Percentiles rank a stretch among this genome's conserved stretches.
These are phyloP conservation scores for Botryotinia globosa DNA, from an alignment of 2,329 filamentous ascomycete species.

Conservation along the genomic window DNA sequence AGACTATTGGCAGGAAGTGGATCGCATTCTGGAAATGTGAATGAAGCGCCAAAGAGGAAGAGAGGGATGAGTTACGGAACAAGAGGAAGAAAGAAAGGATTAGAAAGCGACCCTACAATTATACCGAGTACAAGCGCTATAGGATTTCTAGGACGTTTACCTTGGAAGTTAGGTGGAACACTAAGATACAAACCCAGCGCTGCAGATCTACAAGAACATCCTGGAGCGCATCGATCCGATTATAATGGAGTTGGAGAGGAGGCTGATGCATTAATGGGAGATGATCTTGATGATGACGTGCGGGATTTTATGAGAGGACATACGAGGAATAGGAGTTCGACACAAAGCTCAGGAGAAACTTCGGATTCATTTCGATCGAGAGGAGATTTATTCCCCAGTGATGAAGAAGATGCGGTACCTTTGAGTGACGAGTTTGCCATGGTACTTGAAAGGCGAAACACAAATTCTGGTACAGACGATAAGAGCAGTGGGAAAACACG, in stretches of 20 bases:
- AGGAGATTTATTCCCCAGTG: constrained; percentile 87
- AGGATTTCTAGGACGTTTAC: constrained; percentile 78
- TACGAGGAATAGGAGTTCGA: constrained; percentile 63
- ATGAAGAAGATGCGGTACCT: constrained; percentile 82
- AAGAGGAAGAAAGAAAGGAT: constrained; percentile 58
- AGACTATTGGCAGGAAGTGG: constrained; percentile 71
- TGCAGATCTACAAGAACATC: constrained; percentile 85
- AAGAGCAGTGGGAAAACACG: constrained; percentile 64
- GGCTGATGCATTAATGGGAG: constrained; percentile 67
- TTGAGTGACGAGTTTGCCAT: constrained; percentile 91
- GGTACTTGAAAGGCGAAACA: constrained; percentile 69
- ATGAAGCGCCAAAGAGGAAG: constrained; percentile 67
- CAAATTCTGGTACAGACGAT: constrained; percentile 59
- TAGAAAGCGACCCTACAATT: constrained; percentile 70
- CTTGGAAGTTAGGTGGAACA: constrained; percentile 80
- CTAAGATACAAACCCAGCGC: constrained; percentile 87
- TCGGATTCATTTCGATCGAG: constrained; percentile 83
- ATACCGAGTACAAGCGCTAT: constrained; percentile 83
- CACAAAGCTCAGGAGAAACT: constrained; percentile 75
- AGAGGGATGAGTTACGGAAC: constrained; percentile 89
- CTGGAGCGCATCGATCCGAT: constrained; percentile 50
- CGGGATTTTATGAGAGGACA: constrained; percentile 30
- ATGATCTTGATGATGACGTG: constrained; percentile 33
- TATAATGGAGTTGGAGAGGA: constrained; percentile 49
- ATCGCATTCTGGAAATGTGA: constrained; percentile 45